Evolutionary conservation across 352 stramenopile genomes (phyloP).

Genomic region (Phytophthora tubulina): DNA sequence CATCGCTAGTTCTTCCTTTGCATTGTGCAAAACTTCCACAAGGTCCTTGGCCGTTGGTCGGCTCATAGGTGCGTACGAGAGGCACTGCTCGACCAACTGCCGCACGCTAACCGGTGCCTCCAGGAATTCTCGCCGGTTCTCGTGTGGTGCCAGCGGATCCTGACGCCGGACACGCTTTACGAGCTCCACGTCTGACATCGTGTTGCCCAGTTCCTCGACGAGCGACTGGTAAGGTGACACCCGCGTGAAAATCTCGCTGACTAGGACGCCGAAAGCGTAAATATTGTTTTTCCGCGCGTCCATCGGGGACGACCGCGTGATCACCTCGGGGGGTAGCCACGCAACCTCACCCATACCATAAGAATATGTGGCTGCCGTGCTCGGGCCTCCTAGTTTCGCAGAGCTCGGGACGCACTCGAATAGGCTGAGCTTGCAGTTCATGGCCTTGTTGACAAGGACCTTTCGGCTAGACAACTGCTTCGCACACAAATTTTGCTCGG

Average conservation of each 20-base stretch:
- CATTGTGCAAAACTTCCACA: constrained; percentile 51
- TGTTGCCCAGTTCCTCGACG: constrained; percentile 59
- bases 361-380: constrained; percentile 18
- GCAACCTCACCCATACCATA: constrained; percentile 64
- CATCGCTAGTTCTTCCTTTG: constrained; percentile 48
- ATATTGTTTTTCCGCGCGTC: constrained; percentile 64
- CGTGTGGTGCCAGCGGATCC: constrained; percentile 52
- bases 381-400: constrained; percentile 41
- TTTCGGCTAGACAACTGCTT: constrained; percentile 65
- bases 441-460: constrained; percentile 59
- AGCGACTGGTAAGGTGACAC: constrained; percentile 57
- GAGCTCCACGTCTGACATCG: constrained; percentile 62
- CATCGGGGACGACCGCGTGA: constrained; percentile 56
- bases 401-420: constrained; percentile 62
- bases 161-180: constrained; percentile 46
- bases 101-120: constrained; percentile 50
- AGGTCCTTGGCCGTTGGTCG: constrained; percentile 63
- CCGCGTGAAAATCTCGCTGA: constrained; percentile 70
- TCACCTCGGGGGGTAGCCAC: constrained; percentile 65
- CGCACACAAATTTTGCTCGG: constrained; percentile 56
- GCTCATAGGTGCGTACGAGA: constrained; percentile 60
- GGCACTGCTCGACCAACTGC: constrained; percentile 54
- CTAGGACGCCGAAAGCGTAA: constrained; percentile 72
- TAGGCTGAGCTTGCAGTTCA: constrained; percentile 69
- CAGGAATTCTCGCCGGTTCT: constrained; percentile 55